Evolutionary conservation across 331 rosid species (phyloP), one percentile per base, ranked within the genome.

Genomic region (Erythrophleum ivorense): DNA sequence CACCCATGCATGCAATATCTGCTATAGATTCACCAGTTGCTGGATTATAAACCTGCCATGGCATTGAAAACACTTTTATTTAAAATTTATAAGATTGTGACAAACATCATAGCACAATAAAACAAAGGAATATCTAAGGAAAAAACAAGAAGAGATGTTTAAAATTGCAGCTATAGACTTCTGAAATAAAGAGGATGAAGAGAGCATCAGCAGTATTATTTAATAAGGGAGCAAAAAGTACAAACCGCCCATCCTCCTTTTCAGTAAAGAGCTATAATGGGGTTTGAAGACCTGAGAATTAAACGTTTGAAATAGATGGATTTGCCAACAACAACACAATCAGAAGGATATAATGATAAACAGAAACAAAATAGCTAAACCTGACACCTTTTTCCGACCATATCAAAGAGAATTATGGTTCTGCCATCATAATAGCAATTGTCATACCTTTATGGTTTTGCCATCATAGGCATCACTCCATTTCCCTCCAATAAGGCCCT

Each of bases 381-480:
- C 14, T 7, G 4, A 64, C 41, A 33, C 21, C 53, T 21, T 31
- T 15, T 45, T 31, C 19, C 13, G 9, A 21, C 45, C 58, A 59
- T 2, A 14, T 29, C 7, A 75, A 59, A 59, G 66, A 24, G 38
- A 59, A 21, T 24, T 24, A 34, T 63, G 21, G 21, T 34, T 34
- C 6, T 63, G 21, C 45, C 68, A 53, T 46, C n/a, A 41, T 16
- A 60, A 84, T 18, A 62, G 74, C 24, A 63, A 67, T 60, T 66
- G 48, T 3, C 68, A 73, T 75, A 93, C 98, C 99, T 93, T 18
- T 58, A 92, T 79, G 81, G 97, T 95, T 76, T 87, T 88, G 19
- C 94, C 96, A 81, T 93, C 97, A 83, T 93, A 92, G 66, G 99
- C 92, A 84, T 95, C 97, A 11, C 67, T 73, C 99, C 99, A 95